Percentiles rank a stretch among this genome's conserved stretches.
Evolutionary conservation across 2,329 filamentous ascomycete species (phyloP).

Genomic region (Scedosporium aurantiacum): DNA sequence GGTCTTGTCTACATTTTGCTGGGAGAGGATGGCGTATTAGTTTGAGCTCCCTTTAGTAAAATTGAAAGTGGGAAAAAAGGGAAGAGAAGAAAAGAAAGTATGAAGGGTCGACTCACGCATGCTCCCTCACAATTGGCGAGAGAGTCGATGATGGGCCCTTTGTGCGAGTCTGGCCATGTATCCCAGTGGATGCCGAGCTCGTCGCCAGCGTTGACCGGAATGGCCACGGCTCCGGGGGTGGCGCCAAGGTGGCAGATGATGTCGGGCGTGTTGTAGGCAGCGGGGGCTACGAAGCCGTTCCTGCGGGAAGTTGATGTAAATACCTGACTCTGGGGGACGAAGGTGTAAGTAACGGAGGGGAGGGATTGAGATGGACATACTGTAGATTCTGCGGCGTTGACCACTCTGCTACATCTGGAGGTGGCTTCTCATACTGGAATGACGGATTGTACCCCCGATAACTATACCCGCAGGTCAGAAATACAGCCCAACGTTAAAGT

Average conservation of each 20-base stretch:
- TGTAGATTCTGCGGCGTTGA: conserved; percentile 8
- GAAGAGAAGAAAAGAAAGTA: neutral
- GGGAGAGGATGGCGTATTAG: neutral
- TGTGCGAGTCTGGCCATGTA: conserved; percentile 30
- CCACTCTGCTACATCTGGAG: conserved; percentile 3
- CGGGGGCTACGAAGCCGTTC: conserved; percentile 38
- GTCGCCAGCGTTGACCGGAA: conserved; percentile 26
- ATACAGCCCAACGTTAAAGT: neutral
- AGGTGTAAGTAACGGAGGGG: neutral
- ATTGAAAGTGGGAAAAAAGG: neutral
- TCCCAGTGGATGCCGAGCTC: conserved; percentile 29
- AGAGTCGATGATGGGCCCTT: conserved; percentile 50
- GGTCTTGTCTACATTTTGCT: conserved; percentile 33
- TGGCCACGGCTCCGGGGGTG: conserved; percentile 22
- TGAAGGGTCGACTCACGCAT: conserved; percentile 26
- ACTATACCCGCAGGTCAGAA: neutral
- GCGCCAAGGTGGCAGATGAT: conserved; percentile 36
- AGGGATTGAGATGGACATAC: neutral
- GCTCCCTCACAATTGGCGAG: conserved; percentile 48
- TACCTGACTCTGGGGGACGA: neutral
- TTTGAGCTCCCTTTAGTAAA: neutral
- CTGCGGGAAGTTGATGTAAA: neutral
- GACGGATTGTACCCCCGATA: conserved; percentile 6
- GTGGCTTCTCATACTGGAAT: conserved; percentile 5
- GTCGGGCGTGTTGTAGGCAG: conserved; percentile 25